Evolutionary conservation across 352 stramenopile species (phyloP), one percentile per base, ranked within the genome.

Genomic region (Thalassiosira hispida): DNA sequence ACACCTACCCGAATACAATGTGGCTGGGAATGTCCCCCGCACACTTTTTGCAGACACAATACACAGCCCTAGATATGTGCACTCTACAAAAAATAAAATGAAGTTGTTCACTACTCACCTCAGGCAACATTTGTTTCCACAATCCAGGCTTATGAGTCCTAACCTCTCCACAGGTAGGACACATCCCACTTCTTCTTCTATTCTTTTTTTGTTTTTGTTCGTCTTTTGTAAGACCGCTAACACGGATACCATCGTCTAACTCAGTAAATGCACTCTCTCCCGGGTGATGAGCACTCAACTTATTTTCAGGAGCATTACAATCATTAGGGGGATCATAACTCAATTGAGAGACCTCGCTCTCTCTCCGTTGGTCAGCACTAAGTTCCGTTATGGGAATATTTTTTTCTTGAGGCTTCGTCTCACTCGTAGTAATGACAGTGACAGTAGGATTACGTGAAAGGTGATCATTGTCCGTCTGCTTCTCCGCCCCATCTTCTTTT

Each of bases 391-490:
- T n/a, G n/a, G n/a, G n/a, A n/a, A n/a, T n/a, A n/a, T n/a, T n/a
- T n/a, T n/a, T n/a, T n/a, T n/a, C n/a, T n/a, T n/a, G n/a, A n/a
- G n/a, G n/a, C n/a, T n/a, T n/a, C n/a, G n/a, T n/a, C n/a, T n/a
- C n/a, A n/a, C n/a, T n/a, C n/a, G n/a, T n/a, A n/a, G n/a, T n/a
- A n/a, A n/a, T n/a, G n/a, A n/a, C n/a, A n/a, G n/a, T n/a, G n/a
- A n/a, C n/a, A n/a, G n/a, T n/a, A n/a, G n/a, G n/a, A n/a, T n/a
- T n/a, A n/a, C n/a, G n/a, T n/a, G n/a, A n/a, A 18, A 60, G 20
- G n/a, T 73, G 64, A 23, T 20, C 35, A 73, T 73, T 63, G 25
- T 73, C 51, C 6, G 64, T 73, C 35, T 73, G 64, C 33, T 63
- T 73, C 35, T 73, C 64, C 25, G 2, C 11, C 14, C 64, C 64